phyloP scores from a whole-genome alignment of 306 rosid species.

The Coriaria nepalensis region DNA sequence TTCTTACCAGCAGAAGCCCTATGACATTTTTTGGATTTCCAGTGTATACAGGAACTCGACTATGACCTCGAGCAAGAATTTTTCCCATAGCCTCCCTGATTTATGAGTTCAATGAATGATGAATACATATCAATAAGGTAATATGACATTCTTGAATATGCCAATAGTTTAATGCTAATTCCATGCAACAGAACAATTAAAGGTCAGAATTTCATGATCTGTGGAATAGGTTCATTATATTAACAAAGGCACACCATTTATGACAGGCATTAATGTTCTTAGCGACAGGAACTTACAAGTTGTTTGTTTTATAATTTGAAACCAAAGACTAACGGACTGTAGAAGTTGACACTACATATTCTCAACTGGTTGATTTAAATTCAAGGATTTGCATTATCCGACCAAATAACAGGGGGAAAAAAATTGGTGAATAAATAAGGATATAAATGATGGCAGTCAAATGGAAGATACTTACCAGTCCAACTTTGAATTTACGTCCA shows the following conservation, averaged over 20 bases:
- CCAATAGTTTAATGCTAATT: not conserved
- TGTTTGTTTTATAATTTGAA: too few species aligned
- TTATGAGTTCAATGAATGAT: constrained; percentile 3
- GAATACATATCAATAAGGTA: not conserved
- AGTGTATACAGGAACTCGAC: constrained; percentile 94
- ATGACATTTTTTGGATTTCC: constrained; percentile 83
- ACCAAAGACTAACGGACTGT: too few species aligned
- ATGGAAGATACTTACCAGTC: constrained; percentile 57
- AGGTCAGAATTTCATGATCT: not conserved
- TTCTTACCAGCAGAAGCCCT: constrained; percentile 76
- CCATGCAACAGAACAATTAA: too few species aligned
- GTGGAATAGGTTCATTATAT: not conserved
- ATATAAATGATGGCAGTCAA: not conserved
- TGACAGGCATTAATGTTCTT: too few species aligned
- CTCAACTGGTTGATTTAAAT: too few species aligned
- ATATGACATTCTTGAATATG: not conserved
- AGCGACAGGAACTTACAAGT: too few species aligned
- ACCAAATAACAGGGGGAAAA: too few species aligned
- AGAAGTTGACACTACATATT: too few species aligned
- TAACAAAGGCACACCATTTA: not conserved
- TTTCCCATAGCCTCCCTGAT: constrained; percentile 98
- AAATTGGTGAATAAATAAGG: not conserved
- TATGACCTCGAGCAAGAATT: constrained; percentile 92
- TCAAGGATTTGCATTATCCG: too few species aligned
- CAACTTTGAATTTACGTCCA: constrained; percentile 83